Percentiles rank a stretch among this genome's conserved stretches.
These are phyloP conservation scores for Zelonia costaricensis DNA, from an alignment of 208 protist species.

Conservation along the genomic window DNA sequence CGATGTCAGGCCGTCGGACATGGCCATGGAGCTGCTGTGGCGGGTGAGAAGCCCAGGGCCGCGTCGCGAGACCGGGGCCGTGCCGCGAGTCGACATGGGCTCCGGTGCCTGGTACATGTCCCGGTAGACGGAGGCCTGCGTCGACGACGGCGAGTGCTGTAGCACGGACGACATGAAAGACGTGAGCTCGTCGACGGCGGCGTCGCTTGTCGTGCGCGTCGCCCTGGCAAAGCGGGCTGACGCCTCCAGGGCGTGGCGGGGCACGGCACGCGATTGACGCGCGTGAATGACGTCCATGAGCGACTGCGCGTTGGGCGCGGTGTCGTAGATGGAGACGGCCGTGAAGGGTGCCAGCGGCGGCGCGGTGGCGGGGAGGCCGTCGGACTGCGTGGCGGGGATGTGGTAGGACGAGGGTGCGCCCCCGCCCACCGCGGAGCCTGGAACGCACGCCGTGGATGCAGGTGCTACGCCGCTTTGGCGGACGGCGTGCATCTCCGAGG, in stretches of 20 bases:
- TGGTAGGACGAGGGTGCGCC: not conserved
- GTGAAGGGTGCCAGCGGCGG: not conserved
- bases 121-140: not conserved
- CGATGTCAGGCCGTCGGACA: too few species aligned
- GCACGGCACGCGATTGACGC: not conserved
- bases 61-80: not conserved
- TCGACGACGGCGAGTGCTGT: not conserved
- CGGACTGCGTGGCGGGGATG: not conserved
- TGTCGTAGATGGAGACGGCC: not conserved
- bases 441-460: too few species aligned
- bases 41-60: too few species aligned
- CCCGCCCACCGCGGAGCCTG: too few species aligned
- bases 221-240: not conserved
- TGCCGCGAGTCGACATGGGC: not conserved
- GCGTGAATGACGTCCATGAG: constrained; percentile 1
- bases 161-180: not conserved
- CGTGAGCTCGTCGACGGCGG: not conserved
- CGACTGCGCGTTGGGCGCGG: not conserved
- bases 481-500: too few species aligned
- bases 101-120: constrained; percentile 1
- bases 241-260: not conserved
- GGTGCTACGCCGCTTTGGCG: too few species aligned
- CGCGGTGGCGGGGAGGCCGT: too few species aligned
- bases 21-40: too few species aligned
- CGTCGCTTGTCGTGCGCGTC: not conserved